Evolutionary conservation across 352 stramenopile genomes (phyloP).

Genomic region (Blastocystis sp.): DNA sequence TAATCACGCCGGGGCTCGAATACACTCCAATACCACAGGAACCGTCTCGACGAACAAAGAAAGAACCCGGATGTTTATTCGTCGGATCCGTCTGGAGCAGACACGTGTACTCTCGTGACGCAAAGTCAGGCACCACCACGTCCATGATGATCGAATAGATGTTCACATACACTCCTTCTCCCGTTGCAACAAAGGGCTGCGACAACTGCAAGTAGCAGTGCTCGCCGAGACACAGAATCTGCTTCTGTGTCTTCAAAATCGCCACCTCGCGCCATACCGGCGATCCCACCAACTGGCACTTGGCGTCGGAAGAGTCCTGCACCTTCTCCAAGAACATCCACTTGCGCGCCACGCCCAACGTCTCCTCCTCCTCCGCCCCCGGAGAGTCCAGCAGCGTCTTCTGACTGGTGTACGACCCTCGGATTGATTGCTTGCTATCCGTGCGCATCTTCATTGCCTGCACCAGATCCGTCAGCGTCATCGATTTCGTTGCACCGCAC

Average conservation of each 20-base stretch:
- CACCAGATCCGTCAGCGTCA: slow-evolving; percentile 6
- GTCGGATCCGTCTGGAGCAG: slow-evolving; percentile 40
- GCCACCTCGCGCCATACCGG: not conserved
- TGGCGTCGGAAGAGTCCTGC: not conserved
- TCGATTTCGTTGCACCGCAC: not conserved
- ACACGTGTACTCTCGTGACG: not conserved
- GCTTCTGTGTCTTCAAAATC: slow-evolving; percentile 29
- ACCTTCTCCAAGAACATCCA: slow-evolving; percentile 53
- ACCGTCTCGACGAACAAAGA: slow-evolving; percentile 23
- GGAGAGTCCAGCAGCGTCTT: not conserved
- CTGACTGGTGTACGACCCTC: not conserved
- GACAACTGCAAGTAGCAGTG: not conserved
- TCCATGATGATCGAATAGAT: slow-evolving; percentile 45
- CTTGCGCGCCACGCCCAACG: not conserved
- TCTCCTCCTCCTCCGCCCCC: not conserved
- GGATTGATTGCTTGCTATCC: not conserved
- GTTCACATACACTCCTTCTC: slow-evolving; percentile 50
- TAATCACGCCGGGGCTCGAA: slow-evolving; percentile 18
- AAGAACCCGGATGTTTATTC: slow-evolving; percentile 35
- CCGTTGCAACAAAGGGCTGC: not conserved
- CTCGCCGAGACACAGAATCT: not conserved
- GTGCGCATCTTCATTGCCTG: not conserved
- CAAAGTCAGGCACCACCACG: slow-evolving; percentile 10
- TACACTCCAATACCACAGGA: slow-evolving; percentile 51
- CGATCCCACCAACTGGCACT: not conserved